Percentiles rank a stretch among this genome's conserved stretches.
These are phyloP conservation scores for Glebionis coronaria DNA, from an alignment of 129 eudicot species.

Conservation along the genomic window DNA sequence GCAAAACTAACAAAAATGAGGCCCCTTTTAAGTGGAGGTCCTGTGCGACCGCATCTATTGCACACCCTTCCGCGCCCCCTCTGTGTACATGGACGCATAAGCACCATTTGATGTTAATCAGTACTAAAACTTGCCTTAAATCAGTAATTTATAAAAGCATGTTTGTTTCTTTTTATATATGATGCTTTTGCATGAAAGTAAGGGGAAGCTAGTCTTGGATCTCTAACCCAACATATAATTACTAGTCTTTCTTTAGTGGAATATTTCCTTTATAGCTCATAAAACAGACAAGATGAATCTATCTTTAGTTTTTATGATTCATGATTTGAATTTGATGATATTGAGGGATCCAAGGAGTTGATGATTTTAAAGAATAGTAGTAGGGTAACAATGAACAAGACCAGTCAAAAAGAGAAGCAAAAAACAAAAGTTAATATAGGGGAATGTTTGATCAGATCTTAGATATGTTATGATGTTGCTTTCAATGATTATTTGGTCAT, in stretches of 20 bases:
- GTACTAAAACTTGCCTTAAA: slow-evolving; percentile 8
- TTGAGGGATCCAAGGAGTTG: slow-evolving; percentile 50
- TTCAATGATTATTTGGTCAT: slow-evolving; percentile 66
- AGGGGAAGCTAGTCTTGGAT: slow-evolving; percentile 70
- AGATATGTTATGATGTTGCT: slow-evolving; percentile 57
- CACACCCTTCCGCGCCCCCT: no score
- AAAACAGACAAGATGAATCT: slow-evolving; percentile 41
- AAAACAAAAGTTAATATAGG: slow-evolving; percentile 42
- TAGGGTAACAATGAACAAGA: slow-evolving; percentile 31
- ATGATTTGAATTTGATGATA: slow-evolving; percentile 39
- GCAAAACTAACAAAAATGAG: no score
- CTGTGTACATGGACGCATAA: slow-evolving; percentile 13
- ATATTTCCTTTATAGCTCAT: slow-evolving; percentile 36
- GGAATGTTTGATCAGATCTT: slow-evolving; percentile 58
- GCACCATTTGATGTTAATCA: slow-evolving; percentile 15
- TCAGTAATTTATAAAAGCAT: slow-evolving; percentile 16
- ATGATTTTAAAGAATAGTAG: slow-evolving; percentile 30
- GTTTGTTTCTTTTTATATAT: slow-evolving; percentile 27
- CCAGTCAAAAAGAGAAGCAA: slow-evolving; percentile 52
- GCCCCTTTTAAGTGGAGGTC: no score
- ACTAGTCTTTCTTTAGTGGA: slow-evolving; percentile 27
- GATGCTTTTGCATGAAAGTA: slow-evolving; percentile 67
- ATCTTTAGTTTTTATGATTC: slow-evolving; percentile 30
- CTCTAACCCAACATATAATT: slow-evolving; percentile 47
- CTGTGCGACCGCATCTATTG: no score